Evolutionary conservation across 176 grass and related monocot species (phyloP).

Genomic region (Aegilops tauschii): DNA sequence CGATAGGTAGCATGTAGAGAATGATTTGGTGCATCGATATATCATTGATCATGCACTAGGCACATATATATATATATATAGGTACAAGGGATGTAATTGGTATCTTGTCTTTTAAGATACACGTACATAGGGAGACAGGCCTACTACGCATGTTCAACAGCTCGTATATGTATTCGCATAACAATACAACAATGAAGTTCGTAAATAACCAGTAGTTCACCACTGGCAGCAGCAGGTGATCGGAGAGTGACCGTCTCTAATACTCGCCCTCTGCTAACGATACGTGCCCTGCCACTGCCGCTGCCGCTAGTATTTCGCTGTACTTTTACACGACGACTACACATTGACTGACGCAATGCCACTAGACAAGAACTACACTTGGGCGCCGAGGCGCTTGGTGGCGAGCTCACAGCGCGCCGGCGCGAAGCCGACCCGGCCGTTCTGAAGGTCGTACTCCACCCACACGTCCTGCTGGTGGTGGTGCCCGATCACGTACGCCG

Average conservation of each 20-base stretch:
- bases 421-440: conserved; percentile 64
- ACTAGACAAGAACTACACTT: neutral
- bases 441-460: conserved; percentile 87
- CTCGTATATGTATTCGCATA: too few species aligned
- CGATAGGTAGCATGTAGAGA: too few species aligned
- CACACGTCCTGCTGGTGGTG: conserved; percentile 89
- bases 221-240: neutral
- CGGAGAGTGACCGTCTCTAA: conserved; percentile 24
- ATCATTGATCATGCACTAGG: too few species aligned
- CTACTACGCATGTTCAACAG: too few species aligned
- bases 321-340: neutral
- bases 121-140: too few species aligned
- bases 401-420: conserved; percentile 55
- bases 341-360: neutral
- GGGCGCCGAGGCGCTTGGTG: conserved; percentile 19
- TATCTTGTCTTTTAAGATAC: too few species aligned
- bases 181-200: too few species aligned
- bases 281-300: conserved; percentile 23
- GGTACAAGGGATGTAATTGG: too few species aligned
- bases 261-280: conserved; percentile 29
- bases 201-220: neutral
- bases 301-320: neutral
- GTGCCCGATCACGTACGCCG: conserved; percentile 78
- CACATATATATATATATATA: too few species aligned
- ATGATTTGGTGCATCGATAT: too few species aligned